Conservation (phyloP, 768 basidiomycete genomes). For the Fomitopsis serialis region DNA sequence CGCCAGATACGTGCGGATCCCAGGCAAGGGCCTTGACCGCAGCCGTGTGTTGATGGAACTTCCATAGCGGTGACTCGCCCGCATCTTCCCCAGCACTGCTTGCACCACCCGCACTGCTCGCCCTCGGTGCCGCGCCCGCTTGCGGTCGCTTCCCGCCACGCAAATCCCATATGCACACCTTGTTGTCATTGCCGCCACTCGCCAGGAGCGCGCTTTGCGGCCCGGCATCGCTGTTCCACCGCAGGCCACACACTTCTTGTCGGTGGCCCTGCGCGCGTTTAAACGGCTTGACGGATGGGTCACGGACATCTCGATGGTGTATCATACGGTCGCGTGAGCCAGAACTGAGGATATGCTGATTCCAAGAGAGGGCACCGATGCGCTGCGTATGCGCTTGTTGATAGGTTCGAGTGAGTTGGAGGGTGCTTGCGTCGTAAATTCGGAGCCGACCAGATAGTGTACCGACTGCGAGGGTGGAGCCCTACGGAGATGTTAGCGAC, state of each 20-base stretch:
- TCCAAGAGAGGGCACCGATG: slow-evolving; percentile 95
- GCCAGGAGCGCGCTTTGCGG: slow-evolving; percentile 59
- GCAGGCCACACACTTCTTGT: slow-evolving; percentile 94
- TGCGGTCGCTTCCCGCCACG: slow-evolving; percentile 53
- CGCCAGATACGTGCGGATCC: slow-evolving; percentile 91
- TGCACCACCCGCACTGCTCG: slow-evolving; percentile 13
- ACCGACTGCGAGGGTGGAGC: slow-evolving; percentile 87
- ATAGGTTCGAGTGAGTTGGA: slow-evolving; percentile 76
- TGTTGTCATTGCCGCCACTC: slow-evolving; percentile 97
- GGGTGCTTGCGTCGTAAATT: slow-evolving; percentile 86
- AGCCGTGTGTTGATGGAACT: slow-evolving; percentile 94
- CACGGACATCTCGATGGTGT: slow-evolving; percentile 89
- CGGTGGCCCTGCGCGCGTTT: slow-evolving; percentile 69
- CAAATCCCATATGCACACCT: slow-evolving; percentile 96
- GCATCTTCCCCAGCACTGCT: slow-evolving; percentile 24
- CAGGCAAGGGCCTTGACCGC: slow-evolving; percentile 98
- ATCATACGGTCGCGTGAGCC: slow-evolving; percentile 90
- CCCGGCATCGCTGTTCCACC: slow-evolving; percentile 70
- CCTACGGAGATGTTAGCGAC: slow-evolving; percentile 30
- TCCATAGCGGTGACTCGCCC: slow-evolving; percentile 70
- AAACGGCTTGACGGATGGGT: slow-evolving; percentile 56
- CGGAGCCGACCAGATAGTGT: slow-evolving; percentile 86
- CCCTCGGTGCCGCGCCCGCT: slow-evolving; percentile 16
- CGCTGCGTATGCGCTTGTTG: slow-evolving; percentile 80
- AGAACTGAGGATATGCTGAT: slow-evolving; percentile 77